Evolutionary conservation across 2,329 filamentous ascomycete species (phyloP).

Genomic region (Cladosporium velox): DNA sequence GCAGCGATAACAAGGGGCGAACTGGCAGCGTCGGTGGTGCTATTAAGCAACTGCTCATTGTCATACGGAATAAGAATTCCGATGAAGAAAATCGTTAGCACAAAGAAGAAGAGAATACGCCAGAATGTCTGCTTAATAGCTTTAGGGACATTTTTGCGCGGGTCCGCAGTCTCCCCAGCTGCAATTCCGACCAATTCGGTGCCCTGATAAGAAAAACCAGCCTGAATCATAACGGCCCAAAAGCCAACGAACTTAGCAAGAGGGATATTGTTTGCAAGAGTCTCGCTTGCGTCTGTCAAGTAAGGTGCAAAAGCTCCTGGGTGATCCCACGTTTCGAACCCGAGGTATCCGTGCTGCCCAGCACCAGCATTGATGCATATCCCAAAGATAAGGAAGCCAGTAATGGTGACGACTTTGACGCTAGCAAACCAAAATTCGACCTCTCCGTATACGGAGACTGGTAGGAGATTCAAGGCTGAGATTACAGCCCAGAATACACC

Average conservation of each 20-base stretch:
- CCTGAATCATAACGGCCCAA: constrained; percentile 57
- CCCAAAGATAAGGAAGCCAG: constrained; percentile 48
- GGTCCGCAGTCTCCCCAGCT: constrained; percentile 56
- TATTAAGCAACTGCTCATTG: constrained; percentile 41
- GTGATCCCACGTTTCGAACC: constrained; percentile 53
- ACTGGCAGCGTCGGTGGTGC: constrained; percentile 47
- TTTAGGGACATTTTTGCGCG: constrained; percentile 46
- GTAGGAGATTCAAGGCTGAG: constrained; percentile 51
- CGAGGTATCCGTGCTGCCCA: constrained; percentile 59
- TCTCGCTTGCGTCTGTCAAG: constrained; percentile 10
- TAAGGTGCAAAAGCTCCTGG: constrained; percentile 43
- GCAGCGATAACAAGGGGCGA: constrained; percentile 70
- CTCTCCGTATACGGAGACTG: constrained; percentile 55
- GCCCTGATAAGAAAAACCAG: constrained; percentile 59
- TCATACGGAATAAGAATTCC: constrained; percentile 39
- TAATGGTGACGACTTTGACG: constrained; percentile 54
- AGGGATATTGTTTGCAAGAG: constrained; percentile 24
- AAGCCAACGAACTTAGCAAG: constrained; percentile 48
- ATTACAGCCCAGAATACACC: constrained; percentile 40
- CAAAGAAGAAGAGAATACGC: constrained; percentile 41
- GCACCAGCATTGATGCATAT: constrained; percentile 44
- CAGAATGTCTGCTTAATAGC: constrained; percentile 41
- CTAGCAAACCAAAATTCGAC: constrained; percentile 57
- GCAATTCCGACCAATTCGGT: constrained; percentile 57
- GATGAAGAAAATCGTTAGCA: constrained; percentile 40